Evolutionary conservation across 345 rosid species (phyloP), one percentile per base, ranked within the genome.

Genomic region (Arabidopsis suecica): DNA sequence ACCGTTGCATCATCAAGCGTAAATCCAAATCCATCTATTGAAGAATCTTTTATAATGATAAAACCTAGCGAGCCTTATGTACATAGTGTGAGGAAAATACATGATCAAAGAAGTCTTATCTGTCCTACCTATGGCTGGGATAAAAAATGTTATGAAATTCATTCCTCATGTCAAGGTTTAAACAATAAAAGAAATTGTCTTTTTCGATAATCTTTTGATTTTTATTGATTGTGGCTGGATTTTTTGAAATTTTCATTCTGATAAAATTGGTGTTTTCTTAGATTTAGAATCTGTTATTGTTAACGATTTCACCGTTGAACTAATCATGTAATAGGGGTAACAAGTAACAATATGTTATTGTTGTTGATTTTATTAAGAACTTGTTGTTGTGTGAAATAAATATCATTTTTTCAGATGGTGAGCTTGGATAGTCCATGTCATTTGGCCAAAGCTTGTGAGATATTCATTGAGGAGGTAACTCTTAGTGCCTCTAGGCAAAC

Each of bases 381-480:
- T 1, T 23, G 25, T 23, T 23, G 25, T 23, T 23, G 25, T 34
- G 7, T 58, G 14, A 58, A 7, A 58, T 34, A n/a, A 34, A 7
- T 9, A 2, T 16, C 8, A 9, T 16, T 22, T 61, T 40, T 14
- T 14, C 25, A 78, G 81, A 72, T 72, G 83, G 51, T 84, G 38
- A 78, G 81, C 25, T 57, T 71, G 40, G 81, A 78, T 8, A 40
- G 83, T 41, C 78, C 78, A 3, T 3, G 69, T 7, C 13, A 80
- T 45, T 53, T 84, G 12, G 62, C 81, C 36, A 82, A 85, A 65
- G 86, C 86, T 1, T 66, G 78, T 34, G 84, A 82, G 71, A 61
- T 85, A 38, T 83, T 85, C 77, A 79, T 85, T 7, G 18, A 7
- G 9, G 59, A 66, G 13, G 10, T 50, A 50, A 22, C 47, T 0